Evolutionary conservation across 1,284 basidiomycete species (phyloP).

Genomic region (Moesziomyces sp.): DNA sequence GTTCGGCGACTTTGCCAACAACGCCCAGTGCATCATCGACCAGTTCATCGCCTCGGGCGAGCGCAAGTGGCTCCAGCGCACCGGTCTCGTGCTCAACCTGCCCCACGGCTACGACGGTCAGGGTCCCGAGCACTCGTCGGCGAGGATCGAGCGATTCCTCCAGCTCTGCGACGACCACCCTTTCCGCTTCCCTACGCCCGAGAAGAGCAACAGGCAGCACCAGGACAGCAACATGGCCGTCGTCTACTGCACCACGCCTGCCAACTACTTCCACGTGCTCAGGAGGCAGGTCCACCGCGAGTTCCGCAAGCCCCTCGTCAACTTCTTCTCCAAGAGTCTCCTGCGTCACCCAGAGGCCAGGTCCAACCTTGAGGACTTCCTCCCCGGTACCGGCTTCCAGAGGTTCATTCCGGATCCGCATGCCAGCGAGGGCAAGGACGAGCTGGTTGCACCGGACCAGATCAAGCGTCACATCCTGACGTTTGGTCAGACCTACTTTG

Average conservation of each 20-base stretch:
- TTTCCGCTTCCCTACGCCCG: slow-evolving; percentile 83
- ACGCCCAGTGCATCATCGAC: slow-evolving; percentile 95
- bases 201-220: slow-evolving; percentile 93
- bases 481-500: slow-evolving; percentile 89
- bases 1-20: slow-evolving; percentile 87
- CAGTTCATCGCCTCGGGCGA: slow-evolving; percentile 98
- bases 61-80: slow-evolving; percentile 96
- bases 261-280: slow-evolving; percentile 68
- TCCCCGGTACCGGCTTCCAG: slow-evolving; percentile 88
- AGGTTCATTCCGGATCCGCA: slow-evolving; percentile 89
- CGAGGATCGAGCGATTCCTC: slow-evolving; percentile 93
- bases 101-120: slow-evolving; percentile 97
- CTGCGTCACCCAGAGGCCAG: slow-evolving; percentile 92
- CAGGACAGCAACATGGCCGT: slow-evolving; percentile 99
- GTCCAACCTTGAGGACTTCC: slow-evolving; percentile 87
- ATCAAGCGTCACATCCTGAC: slow-evolving; percentile 87
- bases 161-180: slow-evolving; percentile 98
- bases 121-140: slow-evolving; percentile 98
- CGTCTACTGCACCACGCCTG: slow-evolving; percentile 82
- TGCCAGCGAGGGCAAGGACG: slow-evolving; percentile 71
- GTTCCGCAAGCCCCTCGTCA: slow-evolving; percentile 71
- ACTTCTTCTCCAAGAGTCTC: slow-evolving; percentile 96
- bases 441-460: slow-evolving; percentile 82
- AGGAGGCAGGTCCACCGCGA: slow-evolving; percentile 68
- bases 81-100: slow-evolving; percentile 88